Evolutionary conservation across 2,329 filamentous ascomycete species (phyloP), one percentile per base, ranked within the genome.

Genomic region (Cladosporium phlei): DNA sequence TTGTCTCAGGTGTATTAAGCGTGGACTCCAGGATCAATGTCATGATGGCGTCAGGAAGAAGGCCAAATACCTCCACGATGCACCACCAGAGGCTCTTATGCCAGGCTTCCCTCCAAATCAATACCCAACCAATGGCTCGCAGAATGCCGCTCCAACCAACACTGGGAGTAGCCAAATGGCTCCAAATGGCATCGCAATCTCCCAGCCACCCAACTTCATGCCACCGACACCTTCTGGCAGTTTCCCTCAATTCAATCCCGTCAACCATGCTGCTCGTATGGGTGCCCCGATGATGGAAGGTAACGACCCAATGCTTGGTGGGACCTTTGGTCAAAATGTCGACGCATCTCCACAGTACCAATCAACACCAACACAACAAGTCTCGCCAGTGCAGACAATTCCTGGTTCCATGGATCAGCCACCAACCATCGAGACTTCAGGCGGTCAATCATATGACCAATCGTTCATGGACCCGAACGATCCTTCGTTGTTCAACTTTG

Each of bases 1-100:
- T 44, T 98, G 93, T 65, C 82, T 89, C 62, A 78, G 93, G 61
- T 98, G 93, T 66, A 88, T 97, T 58, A 96, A 96, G 69, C 85
- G 93, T 59, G 88, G 88, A 35, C 79, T 97, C 17, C 86, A 89
- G 60, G 89, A 95, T 65, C 82, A 82, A 51, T 98, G 93, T 63
- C 89, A 95, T 66, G 93, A 98, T 64, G 93, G 93, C 45, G 89
- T 97, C 42, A 85, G 93, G 53, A 98, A 98, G 70, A 98, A 97
- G 76, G 93, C 93, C 43, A 98, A 98, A 68, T 98, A 98, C 67
- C 85, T 98, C 47, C 90, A 97, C 63, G 93, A 97, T 75, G 89
- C 91, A 20, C 90, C 91, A 27, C 82, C 88, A 43, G 89, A 94
- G 65, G 89, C 89, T 35, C 75, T 96, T 52, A 79, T 91, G 63